Percentiles rank a stretch among this genome's conserved stretches.
These are phyloP conservation scores for Tubosaeta sp. DNA, from an alignment of 768 basidiomycete genomes.

Conservation along the genomic window DNA sequence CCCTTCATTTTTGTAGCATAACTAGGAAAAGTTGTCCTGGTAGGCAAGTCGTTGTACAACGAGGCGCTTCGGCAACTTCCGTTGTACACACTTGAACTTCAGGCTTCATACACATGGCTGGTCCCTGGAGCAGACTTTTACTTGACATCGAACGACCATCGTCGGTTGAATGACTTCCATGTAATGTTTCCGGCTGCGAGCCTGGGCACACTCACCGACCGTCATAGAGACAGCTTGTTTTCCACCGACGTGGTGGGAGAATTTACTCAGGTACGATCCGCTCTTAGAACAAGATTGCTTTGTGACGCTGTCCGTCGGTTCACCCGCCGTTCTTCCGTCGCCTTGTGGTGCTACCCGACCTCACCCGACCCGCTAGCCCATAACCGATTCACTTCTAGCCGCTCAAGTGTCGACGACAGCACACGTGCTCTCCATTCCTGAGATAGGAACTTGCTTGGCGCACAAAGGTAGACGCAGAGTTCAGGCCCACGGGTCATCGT, in stretches of 20 bases:
- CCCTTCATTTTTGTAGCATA: constrained; percentile 15
- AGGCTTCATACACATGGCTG: background rate
- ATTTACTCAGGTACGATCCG: too few species aligned
- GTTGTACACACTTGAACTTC: constrained; percentile 1
- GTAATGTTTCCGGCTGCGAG: background rate
- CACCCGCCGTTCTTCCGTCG: background rate
- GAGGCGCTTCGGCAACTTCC: background rate
- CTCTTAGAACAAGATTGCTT: too few species aligned
- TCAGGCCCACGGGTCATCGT: constrained; percentile 9
- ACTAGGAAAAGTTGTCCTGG: background rate
- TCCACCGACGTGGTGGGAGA: too few species aligned
- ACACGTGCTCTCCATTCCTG: background rate
- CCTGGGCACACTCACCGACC: background rate
- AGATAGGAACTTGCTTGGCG: background rate
- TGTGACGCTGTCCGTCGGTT: background rate
- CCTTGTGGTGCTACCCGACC: background rate
- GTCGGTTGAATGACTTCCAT: constrained; percentile 2
- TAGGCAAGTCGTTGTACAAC: too few species aligned
- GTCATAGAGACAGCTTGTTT: too few species aligned
- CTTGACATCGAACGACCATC: constrained; percentile 12
- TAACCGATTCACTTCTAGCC: constrained; percentile 15
- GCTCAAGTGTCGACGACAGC: constrained; percentile 9
- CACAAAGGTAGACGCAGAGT: background rate
- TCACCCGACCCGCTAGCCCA: background rate
- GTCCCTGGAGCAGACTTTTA: background rate